Base-by-base conservation (phyloP, 2,329 filamentous ascomycete species). In the Colletotrichum sp. region DNA sequence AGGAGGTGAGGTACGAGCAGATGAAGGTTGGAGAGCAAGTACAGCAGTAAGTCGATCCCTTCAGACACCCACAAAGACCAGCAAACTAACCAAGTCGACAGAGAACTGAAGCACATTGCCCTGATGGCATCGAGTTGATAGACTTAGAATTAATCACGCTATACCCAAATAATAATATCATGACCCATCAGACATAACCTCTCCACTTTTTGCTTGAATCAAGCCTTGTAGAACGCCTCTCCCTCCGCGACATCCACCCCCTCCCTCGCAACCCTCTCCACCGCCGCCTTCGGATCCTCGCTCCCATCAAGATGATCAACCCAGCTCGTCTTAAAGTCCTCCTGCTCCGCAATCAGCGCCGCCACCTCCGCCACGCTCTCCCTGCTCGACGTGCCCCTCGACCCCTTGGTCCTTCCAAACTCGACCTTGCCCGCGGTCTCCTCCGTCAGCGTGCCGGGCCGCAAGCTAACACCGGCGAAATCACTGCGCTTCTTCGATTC, bases 1-100 rank as follows among this genome's bases (percentile, higher is more conserved):
- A 85, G 8, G 87, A 86, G 79, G 83, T 83, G 0, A 81, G 83
- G 71, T 92, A 92, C 77, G 83, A 82, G 64, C 80, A 87, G 1
- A 90, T 91, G 84, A 92, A 92, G 83, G 91, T 92, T 15, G 91
- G 91, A 4, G 84, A 91, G 74, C 90, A 91, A 82, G 91, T 92
- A 16, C 87, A 92, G 78, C 86, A 86, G 89, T 91, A 78, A 80
- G 89, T 86, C 26, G 6, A 15, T 10, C 6, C 21, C 18, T 21
- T 26, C 8, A 18, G 3, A n/a, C 10, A n/a, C 4, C 7, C 30
- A 36, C 7, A 10, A 2, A 57, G 55, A 13, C 9, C 59, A 59
- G 4, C 0, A 32, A 2, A 15, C 73, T 75, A 26, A 73, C 74
- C 18, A 4, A 1, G 28, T 7, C 60, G 13, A 26, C 62, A 88